A percentile compares a stretch with the other conserved stretches of the same genome.
Conservation (phyloP, 371 early-diverging fungal genomes). For the Circinella umbellata region DNA sequence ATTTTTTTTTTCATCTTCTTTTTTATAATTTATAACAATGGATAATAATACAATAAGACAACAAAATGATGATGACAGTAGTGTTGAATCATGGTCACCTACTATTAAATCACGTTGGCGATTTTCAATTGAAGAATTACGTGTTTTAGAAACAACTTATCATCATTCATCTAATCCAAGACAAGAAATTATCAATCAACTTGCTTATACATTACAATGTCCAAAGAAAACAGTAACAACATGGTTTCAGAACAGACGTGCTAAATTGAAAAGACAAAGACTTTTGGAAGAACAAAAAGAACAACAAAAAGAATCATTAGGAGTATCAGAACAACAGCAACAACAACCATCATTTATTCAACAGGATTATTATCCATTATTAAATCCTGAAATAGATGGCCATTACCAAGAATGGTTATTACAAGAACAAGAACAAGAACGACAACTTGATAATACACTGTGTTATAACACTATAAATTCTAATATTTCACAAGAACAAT, state of each 20-base stretch:
- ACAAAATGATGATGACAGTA: conserved; percentile 10
- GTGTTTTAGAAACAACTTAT: conserved; percentile 33
- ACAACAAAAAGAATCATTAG: too few species aligned
- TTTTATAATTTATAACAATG: neutral
- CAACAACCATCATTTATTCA: neutral
- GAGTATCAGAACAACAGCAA: neutral
- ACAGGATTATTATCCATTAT: too few species aligned
- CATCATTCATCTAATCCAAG: conserved; percentile 25
- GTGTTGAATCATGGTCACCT: conserved; percentile 30
- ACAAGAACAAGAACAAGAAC: too few species aligned
- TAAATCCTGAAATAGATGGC: too few species aligned
- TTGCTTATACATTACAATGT: conserved; percentile 28
- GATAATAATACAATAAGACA: neutral
- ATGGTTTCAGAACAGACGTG: conserved; percentile 54
- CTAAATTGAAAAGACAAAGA: conserved; percentile 32
- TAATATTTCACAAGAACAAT: too few species aligned
- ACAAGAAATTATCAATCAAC: conserved; percentile 24
- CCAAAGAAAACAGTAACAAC: conserved; percentile 42
- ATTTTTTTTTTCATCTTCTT: neutral
- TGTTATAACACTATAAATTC: too few species aligned
- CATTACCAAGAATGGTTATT: too few species aligned
- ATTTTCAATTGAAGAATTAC: conserved; percentile 31
- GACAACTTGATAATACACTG: too few species aligned
- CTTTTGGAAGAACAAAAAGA: neutral
- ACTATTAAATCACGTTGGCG: conserved; percentile 42